A percentile compares a stretch with the other conserved stretches of the same genome.
These are phyloP conservation scores for Skeletonema grethae DNA, from an alignment of 108 stramenopile genomes.

Conservation along the genomic window DNA sequence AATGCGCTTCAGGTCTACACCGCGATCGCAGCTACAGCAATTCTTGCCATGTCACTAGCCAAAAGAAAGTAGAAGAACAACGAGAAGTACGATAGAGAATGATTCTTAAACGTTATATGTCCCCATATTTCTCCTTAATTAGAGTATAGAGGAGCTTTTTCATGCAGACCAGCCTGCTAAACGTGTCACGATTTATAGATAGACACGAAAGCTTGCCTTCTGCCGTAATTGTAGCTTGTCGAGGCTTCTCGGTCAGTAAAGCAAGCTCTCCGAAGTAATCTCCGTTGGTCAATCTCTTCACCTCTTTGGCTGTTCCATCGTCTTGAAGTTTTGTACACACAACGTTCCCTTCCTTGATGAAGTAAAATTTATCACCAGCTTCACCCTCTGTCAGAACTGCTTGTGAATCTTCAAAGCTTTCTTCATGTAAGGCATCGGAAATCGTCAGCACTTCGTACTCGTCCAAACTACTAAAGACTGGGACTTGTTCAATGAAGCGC, in stretches of 20 bases:
- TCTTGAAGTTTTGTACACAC: constrained; percentile 44
- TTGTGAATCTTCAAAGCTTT: constrained; percentile 40
- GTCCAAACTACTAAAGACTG: constrained; percentile 30
- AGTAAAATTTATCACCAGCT: constrained; percentile 59
- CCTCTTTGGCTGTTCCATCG: constrained; percentile 34
- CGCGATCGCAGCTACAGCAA: constrained; percentile 66
- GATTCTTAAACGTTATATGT: constrained; percentile 47
- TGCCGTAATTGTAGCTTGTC: constrained; percentile 77
- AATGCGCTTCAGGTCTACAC: constrained; percentile 64
- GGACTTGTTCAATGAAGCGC: constrained; percentile 22
- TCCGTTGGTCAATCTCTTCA: constrained; percentile 45
- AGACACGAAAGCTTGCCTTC: constrained; percentile 54
- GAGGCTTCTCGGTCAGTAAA: constrained; percentile 57
- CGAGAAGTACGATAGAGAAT: too few relatives aligned
- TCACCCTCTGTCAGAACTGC: constrained; percentile 60
- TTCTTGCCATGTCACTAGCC: constrained; percentile 39
- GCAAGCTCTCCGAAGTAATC: constrained; percentile 77
- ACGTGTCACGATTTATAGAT: constrained; percentile 68
- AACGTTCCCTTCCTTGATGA: constrained; percentile 59
- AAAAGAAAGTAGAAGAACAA: neutral
- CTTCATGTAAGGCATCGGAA: constrained; percentile 51
- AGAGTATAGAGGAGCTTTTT: constrained; percentile 77
- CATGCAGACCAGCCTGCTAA: constrained; percentile 74
- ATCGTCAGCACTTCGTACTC: constrained; percentile 40
- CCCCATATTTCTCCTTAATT: constrained; percentile 69